Base-by-base conservation (phyloP, 345 rosid species). In the Eucalyptus polybractea region DNA sequence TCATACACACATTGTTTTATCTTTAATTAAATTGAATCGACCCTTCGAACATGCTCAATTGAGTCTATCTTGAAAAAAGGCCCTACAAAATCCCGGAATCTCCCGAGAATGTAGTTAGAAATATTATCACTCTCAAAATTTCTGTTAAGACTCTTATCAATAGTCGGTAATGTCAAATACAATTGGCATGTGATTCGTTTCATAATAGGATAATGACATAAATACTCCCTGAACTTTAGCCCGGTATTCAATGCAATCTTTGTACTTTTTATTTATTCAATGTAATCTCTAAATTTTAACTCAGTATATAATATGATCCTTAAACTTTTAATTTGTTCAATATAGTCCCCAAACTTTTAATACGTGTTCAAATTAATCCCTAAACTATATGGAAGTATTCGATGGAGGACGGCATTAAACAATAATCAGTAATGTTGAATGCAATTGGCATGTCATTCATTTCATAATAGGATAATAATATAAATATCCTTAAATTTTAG, bases 291-390 rank as follows among this genome's bases (percentile, higher is more conserved):
- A 19, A 53, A 53, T 53, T 19, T 53, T 53, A 19, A 3, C 2
- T 53, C 0, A 1, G 10, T 19, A 53, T 7, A 3, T 2, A 3
- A 53, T 19, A 2, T 7, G 0, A 53, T 53, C 0, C 0, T 19
- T 53, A 0, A n/a, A n/a, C 0, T 65, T 65, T 13, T 65, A 65
- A 2, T n/a, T 65, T 65, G 2, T 2, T 14, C 10, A 14, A n/a
- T 7, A 0, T 65, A 3, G 4, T 65, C 0, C 2, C 0, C 3
- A 27, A 25, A 58, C 0, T 10, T 25, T 25, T 58, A 58, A 58
- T 65, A 65, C 1, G 0, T n/a, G 10, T 65, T n/a, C 21, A 65
- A 65, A 14, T 15, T n/a, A 65, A 8, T 65, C 6, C 10, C 0
- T n/a, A 15, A n/a, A 65, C 21, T 7, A n/a, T 4, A n/a, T 14